Evolutionary conservation across 306 rosid genomes (phyloP).

Genomic region (Alnus glutinosa): DNA sequence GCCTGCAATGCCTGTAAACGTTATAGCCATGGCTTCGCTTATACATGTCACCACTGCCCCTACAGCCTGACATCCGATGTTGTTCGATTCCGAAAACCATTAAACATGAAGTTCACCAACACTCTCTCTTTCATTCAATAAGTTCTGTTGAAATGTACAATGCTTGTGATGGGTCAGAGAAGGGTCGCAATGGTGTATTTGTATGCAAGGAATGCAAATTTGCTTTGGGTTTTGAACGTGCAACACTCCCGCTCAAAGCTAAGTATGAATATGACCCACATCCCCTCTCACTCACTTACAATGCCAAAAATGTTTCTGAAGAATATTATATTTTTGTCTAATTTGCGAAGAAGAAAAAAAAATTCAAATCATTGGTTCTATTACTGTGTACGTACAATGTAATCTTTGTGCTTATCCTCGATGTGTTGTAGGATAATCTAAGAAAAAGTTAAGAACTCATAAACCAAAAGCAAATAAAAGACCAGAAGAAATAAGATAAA

Average conservation of each 20-base stretch:
- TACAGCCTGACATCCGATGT: not conserved
- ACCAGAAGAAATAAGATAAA: no score
- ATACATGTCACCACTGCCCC: not conserved
- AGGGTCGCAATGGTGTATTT: not conserved
- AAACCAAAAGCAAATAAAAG: no score
- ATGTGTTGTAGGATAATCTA: not conserved
- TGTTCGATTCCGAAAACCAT: not conserved
- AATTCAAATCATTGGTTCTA: not conserved
- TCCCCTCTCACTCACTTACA: not conserved
- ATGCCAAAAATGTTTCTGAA: not conserved
- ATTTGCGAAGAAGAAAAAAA: not conserved
- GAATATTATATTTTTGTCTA: not conserved
- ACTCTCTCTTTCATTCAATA: not conserved
- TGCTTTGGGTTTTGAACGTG: not conserved
- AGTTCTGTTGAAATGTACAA: not conserved
- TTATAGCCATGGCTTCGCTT: not conserved
- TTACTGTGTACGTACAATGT: not conserved
- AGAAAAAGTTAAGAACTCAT: no score
- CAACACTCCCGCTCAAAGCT: not conserved
- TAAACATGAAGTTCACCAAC: not conserved
- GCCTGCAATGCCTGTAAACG: not conserved
- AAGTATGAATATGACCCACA: not conserved
- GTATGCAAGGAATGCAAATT: not conserved
- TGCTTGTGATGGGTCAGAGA: not conserved
- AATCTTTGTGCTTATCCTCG: not conserved